Evolutionary conservation across 371 early-diverging fungal genomes (phyloP).

Genomic region (Blakeslea trispora): DNA sequence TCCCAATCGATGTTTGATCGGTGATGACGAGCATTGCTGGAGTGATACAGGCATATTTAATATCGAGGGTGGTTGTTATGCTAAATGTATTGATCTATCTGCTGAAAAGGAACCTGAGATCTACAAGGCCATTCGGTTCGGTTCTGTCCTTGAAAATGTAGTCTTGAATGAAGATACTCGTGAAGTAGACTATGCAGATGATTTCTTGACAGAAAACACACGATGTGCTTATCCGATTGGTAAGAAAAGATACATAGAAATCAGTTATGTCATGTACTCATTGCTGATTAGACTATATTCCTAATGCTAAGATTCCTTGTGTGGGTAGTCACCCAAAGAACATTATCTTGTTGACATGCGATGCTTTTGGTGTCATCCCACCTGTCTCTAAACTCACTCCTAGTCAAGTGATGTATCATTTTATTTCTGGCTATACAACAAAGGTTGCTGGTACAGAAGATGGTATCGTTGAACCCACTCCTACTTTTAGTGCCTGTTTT

Average conservation of each 20-base stretch:
- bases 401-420: conserved; percentile 97
- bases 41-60: conserved; percentile 94
- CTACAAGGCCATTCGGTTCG: conserved; percentile 93
- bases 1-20: conserved; percentile 90
- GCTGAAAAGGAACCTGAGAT: conserved; percentile 98
- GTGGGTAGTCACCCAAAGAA: conserved; percentile 93
- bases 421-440: conserved; percentile 92
- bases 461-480: conserved; percentile 88
- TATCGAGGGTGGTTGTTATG: conserved; percentile 99
- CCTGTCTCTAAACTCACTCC: conserved; percentile 91
- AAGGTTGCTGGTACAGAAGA: conserved; percentile 98
- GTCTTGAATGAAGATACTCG: conserved; percentile 83
- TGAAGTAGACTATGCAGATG: conserved; percentile 85
- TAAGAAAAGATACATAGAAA: too few species aligned
- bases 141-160: conserved; percentile 97
- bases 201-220: conserved; percentile 93
- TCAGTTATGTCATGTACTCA: too few species aligned
- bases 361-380: conserved; percentile 97
- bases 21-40: conserved; percentile 99
- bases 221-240: conserved; percentile 94
- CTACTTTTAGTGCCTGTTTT: conserved; percentile 94
- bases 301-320: conserved; percentile 95
- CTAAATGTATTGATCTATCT: conserved; percentile 94
- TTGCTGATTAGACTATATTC: conserved; percentile 74
- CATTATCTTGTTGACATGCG: conserved; percentile 96